Evolutionary conservation across 192 early-diverging fungal species (phyloP).

Genomic region (Chytriomyces sp.): DNA sequence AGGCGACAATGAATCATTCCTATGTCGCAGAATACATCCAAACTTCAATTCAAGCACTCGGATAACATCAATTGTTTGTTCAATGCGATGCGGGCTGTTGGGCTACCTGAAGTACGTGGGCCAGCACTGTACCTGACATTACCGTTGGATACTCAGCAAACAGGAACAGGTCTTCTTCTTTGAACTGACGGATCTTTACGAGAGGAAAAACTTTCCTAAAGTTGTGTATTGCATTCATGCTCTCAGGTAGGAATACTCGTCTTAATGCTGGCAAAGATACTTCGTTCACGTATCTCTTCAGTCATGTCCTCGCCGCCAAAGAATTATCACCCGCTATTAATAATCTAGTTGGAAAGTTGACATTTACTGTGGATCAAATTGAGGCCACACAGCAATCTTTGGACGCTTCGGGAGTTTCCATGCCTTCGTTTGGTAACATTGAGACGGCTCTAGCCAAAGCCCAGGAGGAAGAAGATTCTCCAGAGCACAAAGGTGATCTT

Average conservation of each 20-base stretch:
- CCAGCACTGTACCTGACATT: not conserved
- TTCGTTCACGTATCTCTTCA: conserved; percentile 31
- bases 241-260: conserved; percentile 59
- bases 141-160: too few relatives aligned
- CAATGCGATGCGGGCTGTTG: conserved; percentile 71
- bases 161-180: conserved; percentile 93
- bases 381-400: conserved; percentile 80
- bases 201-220: conserved; percentile 98
- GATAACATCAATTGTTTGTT: conserved; percentile 98
- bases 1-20: not conserved
- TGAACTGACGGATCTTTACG: conserved; percentile 96
- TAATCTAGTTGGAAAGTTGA: conserved; percentile 88
- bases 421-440: conserved; percentile 91
- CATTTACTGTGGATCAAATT: conserved; percentile 82
- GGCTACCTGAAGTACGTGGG: conserved; percentile 74
- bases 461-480: conserved; percentile 43
- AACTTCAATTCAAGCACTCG: conserved; percentile 90
- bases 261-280: not conserved
- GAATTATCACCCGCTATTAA: conserved; percentile 87
- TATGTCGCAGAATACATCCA: conserved; percentile 57
- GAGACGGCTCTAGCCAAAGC: conserved; percentile 60
- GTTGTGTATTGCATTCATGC: conserved; percentile 99
- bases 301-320: conserved; percentile 86
- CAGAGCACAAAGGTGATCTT: too few relatives aligned
- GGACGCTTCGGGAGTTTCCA: conserved; percentile 74